Percentiles rank a stretch among this genome's conserved stretches.
Conservation (phyloP, 2,329 filamentous ascomycete genomes). For the Claviceps arundinis region DNA sequence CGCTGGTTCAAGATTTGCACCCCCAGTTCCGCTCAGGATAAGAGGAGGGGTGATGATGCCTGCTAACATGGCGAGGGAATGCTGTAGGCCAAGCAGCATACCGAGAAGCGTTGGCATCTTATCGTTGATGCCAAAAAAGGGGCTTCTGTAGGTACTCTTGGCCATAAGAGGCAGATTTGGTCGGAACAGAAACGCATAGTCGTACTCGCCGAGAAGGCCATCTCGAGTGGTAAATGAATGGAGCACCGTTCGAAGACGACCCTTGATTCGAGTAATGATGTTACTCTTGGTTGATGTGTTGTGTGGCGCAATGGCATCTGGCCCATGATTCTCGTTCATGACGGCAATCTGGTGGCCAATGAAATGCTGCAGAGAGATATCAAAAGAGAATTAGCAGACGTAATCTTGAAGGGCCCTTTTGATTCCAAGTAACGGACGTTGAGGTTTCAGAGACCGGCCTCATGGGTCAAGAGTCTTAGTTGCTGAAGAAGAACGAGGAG, state of each 20-base stretch:
- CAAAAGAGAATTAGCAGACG: neutral
- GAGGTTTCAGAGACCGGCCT: no score
- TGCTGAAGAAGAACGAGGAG: no score
- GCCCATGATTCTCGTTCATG: conserved; percentile 45
- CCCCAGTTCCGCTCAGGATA: conserved; percentile 47
- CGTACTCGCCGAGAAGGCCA: conserved; percentile 72
- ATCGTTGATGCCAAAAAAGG: conserved; percentile 77
- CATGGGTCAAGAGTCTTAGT: no score
- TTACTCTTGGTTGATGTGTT: conserved; percentile 19
- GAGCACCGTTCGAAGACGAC: conserved; percentile 11
- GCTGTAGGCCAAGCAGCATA: conserved; percentile 64
- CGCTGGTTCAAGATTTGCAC: conserved; percentile 47
- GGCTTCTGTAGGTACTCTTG: conserved; percentile 36
- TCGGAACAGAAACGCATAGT: conserved; percentile 80
- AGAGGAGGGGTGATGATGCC: conserved; percentile 68
- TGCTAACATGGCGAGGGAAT: conserved; percentile 64
- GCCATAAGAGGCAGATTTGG: conserved; percentile 75
- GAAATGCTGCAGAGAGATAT: neutral
- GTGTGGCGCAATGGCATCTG: conserved; percentile 34
- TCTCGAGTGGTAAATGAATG: conserved; percentile 44
- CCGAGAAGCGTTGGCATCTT: conserved; percentile 63
- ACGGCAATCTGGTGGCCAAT: conserved; percentile 1
- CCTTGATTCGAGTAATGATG: conserved; percentile 11
- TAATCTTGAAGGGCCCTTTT: neutral
- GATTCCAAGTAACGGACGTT: no score